Evolutionary conservation across 108 stramenopile species (phyloP).

Genomic region (Seminavis robusta): DNA sequence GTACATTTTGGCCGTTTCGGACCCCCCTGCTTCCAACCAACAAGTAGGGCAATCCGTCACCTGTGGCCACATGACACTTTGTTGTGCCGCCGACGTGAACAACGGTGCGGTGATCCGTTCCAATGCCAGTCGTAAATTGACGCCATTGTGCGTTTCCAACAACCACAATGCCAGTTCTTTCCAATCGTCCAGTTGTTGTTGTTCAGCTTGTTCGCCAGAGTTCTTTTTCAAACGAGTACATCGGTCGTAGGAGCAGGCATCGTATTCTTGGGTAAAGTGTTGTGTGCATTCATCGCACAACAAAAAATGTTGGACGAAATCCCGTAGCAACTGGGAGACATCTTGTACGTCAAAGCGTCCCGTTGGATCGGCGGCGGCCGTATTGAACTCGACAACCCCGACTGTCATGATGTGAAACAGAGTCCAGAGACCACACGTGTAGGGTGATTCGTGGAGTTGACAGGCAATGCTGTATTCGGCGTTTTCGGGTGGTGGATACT

Average conservation of each 20-base stretch:
- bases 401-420: constrained; percentile 68
- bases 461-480: constrained; percentile 35
- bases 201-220: constrained; percentile 3
- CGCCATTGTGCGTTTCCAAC: constrained; percentile 38
- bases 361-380: constrained; percentile 34
- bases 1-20: constrained; percentile 33
- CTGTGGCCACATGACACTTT: constrained; percentile 43
- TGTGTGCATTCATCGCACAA: constrained; percentile 35
- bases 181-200: constrained; percentile 30
- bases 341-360: constrained; percentile 41
- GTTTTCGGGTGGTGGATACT: constrained; percentile 10
- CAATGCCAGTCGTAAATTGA: constrained; percentile 27
- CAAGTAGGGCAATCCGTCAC: constrained; percentile 35
- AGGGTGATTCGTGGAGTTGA: constrained; percentile 31
- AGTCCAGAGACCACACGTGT: constrained; percentile 66
- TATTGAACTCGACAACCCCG: constrained; percentile 63
- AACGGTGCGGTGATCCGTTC: constrained; percentile 21
- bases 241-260: constrained; percentile 26
- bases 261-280: constrained; percentile 19
- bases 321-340: constrained; percentile 40
- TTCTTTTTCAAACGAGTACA: constrained; percentile 23
- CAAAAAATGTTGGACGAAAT: constrained; percentile 42
- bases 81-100: constrained; percentile 16
- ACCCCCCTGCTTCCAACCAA: constrained; percentile 40
- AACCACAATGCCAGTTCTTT: constrained; percentile 40